These are phyloP conservation scores for Leccinum fibrillosum DNA, from an alignment of 768 basidiomycete species.

Conservation along the genomic window DNA sequence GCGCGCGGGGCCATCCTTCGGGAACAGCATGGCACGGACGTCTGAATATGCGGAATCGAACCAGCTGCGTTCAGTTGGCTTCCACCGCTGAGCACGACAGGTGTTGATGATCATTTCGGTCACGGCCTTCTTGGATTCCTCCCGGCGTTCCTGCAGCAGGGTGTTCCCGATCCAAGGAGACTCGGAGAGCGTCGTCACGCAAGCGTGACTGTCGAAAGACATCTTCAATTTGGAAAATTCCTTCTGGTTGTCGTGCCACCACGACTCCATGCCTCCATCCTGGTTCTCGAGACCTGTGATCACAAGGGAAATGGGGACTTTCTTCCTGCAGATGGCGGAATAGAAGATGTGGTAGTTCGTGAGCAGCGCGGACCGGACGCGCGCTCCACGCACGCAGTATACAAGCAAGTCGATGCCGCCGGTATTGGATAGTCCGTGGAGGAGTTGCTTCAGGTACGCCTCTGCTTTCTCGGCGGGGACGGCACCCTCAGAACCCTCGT, in stretches of 20 bases:
- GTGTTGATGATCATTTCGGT: conserved; percentile 17
- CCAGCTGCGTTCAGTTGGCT: conserved; percentile 26
- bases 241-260: conserved; percentile 28
- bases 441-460: conserved; percentile 31
- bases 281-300: conserved; percentile 43
- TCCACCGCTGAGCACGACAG: conserved; percentile 26
- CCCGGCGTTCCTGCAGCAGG: conserved; percentile 16
- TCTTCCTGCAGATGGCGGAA: conserved; percentile 37
- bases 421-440: conserved; percentile 33
- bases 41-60: conserved; percentile 24
- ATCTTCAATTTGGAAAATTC: conserved; percentile 25
- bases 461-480: conserved; percentile 31
- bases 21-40: conserved; percentile 22
- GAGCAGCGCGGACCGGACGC: conserved; percentile 31
- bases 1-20: conserved; percentile 6
- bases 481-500: conserved; percentile 26
- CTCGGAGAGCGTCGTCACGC: conserved; percentile 30
- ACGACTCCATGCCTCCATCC: conserved; percentile 30
- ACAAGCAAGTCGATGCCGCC: conserved; percentile 40
- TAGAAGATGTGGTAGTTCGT: conserved; percentile 40
- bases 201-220: conserved; percentile 30
- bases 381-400: conserved; percentile 39
- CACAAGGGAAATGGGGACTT: conserved; percentile 39
- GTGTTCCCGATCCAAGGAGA: conserved; percentile 8
- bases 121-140: conserved; percentile 23